Conservation (phyloP, 2,329 filamentous ascomycete genomes). For the Fusarium sp. region DNA sequence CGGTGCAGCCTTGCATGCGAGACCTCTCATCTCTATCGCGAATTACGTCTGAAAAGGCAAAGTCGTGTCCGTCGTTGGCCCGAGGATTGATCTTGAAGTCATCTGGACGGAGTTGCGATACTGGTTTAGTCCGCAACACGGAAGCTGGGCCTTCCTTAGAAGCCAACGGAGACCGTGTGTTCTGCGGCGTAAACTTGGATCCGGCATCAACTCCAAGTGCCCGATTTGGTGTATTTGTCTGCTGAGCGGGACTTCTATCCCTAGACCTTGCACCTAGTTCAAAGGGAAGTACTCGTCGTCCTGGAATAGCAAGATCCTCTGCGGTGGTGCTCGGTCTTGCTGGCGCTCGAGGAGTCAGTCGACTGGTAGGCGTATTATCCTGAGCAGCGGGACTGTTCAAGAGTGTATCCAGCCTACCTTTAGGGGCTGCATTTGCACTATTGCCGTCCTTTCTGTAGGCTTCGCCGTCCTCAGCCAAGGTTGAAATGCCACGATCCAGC, state of each 20-base stretch:
- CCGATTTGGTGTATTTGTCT: slow-evolving; percentile 17
- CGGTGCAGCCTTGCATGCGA: slow-evolving; percentile 80
- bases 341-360: slow-evolving; percentile 45
- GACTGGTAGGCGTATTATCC: slow-evolving; percentile 46
- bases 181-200: slow-evolving; percentile 27
- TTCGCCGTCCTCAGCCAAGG: slow-evolving; percentile 66
- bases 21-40: slow-evolving; percentile 78
- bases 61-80: slow-evolving; percentile 78
- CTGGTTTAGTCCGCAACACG: slow-evolving; percentile 70
- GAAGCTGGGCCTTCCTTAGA: slow-evolving; percentile 44
- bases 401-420: slow-evolving; percentile 53
- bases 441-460: slow-evolving; percentile 45
- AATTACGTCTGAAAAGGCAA: slow-evolving; percentile 82
- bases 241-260: slow-evolving; percentile 32
- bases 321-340: slow-evolving; percentile 29
- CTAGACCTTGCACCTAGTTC: slow-evolving; percentile 34
- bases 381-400: slow-evolving; percentile 51
- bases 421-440: slow-evolving; percentile 31
- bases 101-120: slow-evolving; percentile 71
- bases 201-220: slow-evolving; percentile 8
- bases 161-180: slow-evolving; percentile 33
- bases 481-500: slow-evolving; percentile 57
- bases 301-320: slow-evolving; percentile 54
- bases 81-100: slow-evolving; percentile 89
- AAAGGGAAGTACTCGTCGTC: slow-evolving; percentile 61